Evolutionary conservation across 2,329 filamentous ascomycete species (phyloP).

Genomic region (Blastomyces emzantsi): DNA sequence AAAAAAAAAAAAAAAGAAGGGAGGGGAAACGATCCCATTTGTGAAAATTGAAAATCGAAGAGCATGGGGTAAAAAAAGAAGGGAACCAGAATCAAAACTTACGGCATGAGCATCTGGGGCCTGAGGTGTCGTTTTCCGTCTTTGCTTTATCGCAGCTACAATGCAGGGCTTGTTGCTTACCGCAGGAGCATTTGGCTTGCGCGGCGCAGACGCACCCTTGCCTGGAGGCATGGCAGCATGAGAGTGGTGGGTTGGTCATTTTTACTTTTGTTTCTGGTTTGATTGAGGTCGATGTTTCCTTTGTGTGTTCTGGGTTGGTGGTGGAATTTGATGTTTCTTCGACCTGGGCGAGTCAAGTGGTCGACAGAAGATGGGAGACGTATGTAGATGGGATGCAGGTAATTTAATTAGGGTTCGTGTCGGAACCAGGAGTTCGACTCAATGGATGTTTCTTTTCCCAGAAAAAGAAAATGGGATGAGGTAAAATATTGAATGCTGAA

Average conservation of each 20-base stretch:
- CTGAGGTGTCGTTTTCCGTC: conserved; percentile 63
- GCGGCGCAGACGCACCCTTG: conserved; percentile 49
- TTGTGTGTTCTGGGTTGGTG: not conserved
- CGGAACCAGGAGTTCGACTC: too few species aligned
- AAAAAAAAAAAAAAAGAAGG: too few species aligned
- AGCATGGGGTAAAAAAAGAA: not conserved
- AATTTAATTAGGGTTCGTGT: too few species aligned
- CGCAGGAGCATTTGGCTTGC: conserved; percentile 71
- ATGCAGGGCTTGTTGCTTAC: conserved; percentile 74
- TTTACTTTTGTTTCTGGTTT: conserved; percentile 1
- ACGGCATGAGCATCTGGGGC: conserved; percentile 76
- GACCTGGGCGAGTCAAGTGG: too few species aligned
- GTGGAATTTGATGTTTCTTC: too few species aligned
- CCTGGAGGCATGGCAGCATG: conserved; percentile 52
- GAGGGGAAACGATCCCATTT: not conserved
- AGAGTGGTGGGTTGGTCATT: conserved; percentile 41
- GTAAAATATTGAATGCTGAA: not conserved
- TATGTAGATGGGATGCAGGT: too few species aligned
- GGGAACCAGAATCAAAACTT: conserved; percentile 26
- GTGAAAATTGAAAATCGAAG: not conserved
- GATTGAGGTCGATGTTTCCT: not conserved
- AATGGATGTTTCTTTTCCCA: too few species aligned
- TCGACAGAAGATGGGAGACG: too few species aligned
- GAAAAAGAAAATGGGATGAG: too few species aligned
- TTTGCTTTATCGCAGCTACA: conserved; percentile 74